Base-by-base conservation (phyloP, 2,329 filamentous ascomycete genomes). In the Colletotrichum eremochloae region DNA sequence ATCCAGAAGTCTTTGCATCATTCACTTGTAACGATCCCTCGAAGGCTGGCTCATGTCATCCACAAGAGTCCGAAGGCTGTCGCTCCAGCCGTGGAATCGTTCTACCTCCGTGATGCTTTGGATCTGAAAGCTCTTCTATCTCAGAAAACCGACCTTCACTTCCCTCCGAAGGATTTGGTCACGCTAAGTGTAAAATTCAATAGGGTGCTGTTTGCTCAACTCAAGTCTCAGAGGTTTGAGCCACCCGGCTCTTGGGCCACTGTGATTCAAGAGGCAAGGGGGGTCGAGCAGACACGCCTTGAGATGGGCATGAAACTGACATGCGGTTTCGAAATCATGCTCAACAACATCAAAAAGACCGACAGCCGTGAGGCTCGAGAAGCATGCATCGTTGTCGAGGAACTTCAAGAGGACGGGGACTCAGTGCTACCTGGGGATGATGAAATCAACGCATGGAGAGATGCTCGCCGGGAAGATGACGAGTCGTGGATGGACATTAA, bases 401-500 rank as follows among this genome's bases (percentile, higher is more conserved):
- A 97, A 77, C 76, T 97, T 2, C 86, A 90, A 11, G 90, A 90
- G 65, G 94, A 94, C 2, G 92, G 95, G 15, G 89, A 91, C 36
- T 77, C 79, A 38, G 76, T 76, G 36, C 84, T 98, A 0, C 96
- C 96, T 0, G 89, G 86, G 0, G 88, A 97, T 76, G 81, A 85
- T 0, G 93, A 96, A n/a, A 94, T 98, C 12, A 81, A 82, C 36
- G 76, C 79, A 2, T 98, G 96, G 96, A 85, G 87, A 46, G 81
- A 86, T 40, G 78, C 79, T 3, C 82, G 85, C 40, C 86, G 84
- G n/a, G 89, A 96, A 62, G 96, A 98, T 73, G 90, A 95, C 76
- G 96, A 98, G 77, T 87, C 89, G 31, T 99, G 96, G 96, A 86
- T 99, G 75, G 92, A 98, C 76, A 97, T 99, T 69, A 91, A 95